Evolutionary conservation across 768 basidiomycete species (phyloP).

Genomic region (Termitomyces eurrhizus): DNA sequence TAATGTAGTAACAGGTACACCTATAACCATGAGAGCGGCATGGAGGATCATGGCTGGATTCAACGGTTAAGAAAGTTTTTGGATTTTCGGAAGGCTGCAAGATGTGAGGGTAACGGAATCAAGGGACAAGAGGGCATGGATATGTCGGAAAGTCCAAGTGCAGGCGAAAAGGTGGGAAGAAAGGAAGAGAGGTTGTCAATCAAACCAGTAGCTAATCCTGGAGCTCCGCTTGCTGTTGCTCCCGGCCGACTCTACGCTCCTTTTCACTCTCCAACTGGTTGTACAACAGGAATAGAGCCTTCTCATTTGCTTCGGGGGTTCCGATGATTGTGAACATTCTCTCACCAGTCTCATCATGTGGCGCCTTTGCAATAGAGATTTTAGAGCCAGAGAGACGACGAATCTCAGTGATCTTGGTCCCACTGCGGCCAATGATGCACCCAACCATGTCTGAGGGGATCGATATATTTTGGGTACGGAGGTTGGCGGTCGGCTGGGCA

Average conservation of each 20-base stretch:
- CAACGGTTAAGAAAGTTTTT: constrained; percentile 10
- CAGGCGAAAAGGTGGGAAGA: neutral
- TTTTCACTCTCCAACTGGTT: constrained; percentile 97
- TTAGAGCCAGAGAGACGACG: constrained; percentile 96
- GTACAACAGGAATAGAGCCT: constrained; percentile 95
- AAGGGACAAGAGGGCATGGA: constrained; percentile 13
- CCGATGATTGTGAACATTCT: constrained; percentile 99
- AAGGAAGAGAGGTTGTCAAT: neutral
- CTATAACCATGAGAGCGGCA: constrained; percentile 8
- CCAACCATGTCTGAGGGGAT: constrained; percentile 99
- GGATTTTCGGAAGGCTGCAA: constrained; percentile 13
- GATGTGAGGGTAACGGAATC: constrained; percentile 15
- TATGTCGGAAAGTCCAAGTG: constrained; percentile 13
- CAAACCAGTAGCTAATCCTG: constrained; percentile 33
- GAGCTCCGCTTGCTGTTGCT: constrained; percentile 71
- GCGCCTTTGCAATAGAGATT: constrained; percentile 97
- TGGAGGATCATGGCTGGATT: constrained; percentile 10
- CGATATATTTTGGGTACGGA: constrained; percentile 98
- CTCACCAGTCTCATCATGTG: constrained; percentile 99
- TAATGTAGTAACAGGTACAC: constrained; percentile 17
- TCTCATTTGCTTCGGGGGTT: constrained; percentile 94
- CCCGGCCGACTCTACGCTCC: constrained; percentile 85
- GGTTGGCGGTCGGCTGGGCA: constrained; percentile 64
- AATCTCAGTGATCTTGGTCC: constrained; percentile 99
- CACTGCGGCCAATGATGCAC: constrained; percentile 93